Conservation (phyloP, 2,329 filamentous ascomycete species). For the Drechslera avenae region DNA sequence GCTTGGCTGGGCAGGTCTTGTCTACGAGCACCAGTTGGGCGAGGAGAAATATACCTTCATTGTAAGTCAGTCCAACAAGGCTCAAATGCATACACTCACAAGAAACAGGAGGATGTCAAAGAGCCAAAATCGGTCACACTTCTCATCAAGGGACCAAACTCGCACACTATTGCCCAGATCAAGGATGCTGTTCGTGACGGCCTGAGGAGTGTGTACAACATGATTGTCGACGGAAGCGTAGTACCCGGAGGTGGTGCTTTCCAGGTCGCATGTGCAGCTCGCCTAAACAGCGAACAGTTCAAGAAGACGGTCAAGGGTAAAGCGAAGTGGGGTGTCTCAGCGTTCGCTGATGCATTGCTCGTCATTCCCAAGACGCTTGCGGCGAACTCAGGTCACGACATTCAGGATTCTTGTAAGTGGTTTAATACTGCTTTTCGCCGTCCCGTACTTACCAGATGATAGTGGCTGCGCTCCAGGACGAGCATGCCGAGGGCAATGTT, state of each 20-base stretch:
- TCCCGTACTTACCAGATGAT: conserved; percentile 20
- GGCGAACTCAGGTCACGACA: conserved; percentile 93
- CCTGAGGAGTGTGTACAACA: conserved; percentile 96
- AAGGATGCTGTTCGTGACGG: conserved; percentile 96
- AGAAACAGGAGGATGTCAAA: conserved; percentile 81
- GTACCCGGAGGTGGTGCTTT: conserved; percentile 94
- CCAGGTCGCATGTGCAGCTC: conserved; percentile 88
- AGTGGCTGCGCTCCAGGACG: conserved; percentile 89
- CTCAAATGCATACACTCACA: conserved; percentile 25
- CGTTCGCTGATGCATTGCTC: conserved; percentile 92
- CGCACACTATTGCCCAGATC: conserved; percentile 95
- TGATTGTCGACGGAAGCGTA: conserved; percentile 97
- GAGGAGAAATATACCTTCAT: conserved; percentile 99
- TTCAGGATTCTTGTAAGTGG: conserved; percentile 87
- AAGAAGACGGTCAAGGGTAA: conserved; percentile 94
- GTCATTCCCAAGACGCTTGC: conserved; percentile 97
- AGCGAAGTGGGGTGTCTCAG: conserved; percentile 92
- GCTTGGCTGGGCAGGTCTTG: conserved; percentile 92
- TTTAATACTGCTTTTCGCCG: conserved; percentile 4
- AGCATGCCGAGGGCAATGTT: conserved; percentile 79
- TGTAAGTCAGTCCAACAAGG: conserved; percentile 33
- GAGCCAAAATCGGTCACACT: conserved; percentile 97
- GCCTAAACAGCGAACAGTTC: conserved; percentile 86
- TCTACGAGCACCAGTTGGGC: conserved; percentile 96
- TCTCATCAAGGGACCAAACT: conserved; percentile 96